Base-by-base conservation (phyloP, 257 asterid species). In the Nicotiana obtusifolia region DNA sequence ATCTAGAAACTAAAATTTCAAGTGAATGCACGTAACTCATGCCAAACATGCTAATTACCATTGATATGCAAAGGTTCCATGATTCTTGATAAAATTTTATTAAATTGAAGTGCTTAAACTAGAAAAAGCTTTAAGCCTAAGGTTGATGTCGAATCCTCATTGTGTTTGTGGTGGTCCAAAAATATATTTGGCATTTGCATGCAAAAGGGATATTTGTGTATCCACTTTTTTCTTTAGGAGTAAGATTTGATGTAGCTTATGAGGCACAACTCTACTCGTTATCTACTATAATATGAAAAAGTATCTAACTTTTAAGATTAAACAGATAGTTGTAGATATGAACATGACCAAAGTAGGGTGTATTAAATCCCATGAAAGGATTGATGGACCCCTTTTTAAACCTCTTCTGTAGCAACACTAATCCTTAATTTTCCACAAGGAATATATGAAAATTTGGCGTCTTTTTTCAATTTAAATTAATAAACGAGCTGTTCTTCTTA, bases 21-120 rank as follows among this genome's bases (percentile, higher is more conserved):
- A 81, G 73, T 56, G 68, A 80, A 53, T 54, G 65, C 84, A 86
- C 77, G 67, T 9, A 83, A 56, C 66, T 81, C 83, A 86, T 47
- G 78, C 87, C 85, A 83, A 83, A 77, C 88, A 59, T 77, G 79
- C 57, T 62, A 75, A 37, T 28, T 67, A 78, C 73, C 80, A 76
- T 59, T 24, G 78, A 22, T 47, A 30, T 75, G 49, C 61, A 41
- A 64, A 68, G 64, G 14, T 81, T 75, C 16, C 47, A 65, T 26
- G 75, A 66, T 84, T 30, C 56, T 13, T 68, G 35, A 52, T 54
- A 81, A 81, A 85, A 56, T 64, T 69, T 41, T 52, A 82, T 60
- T 37, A 53, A 79, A 80, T 16, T 53, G 78, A 20, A 78, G 82
- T 81, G 81, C 75, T 41, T 71, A 78, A 82, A 47, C 7, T 7